Evolutionary conservation across 805 yeast species (phyloP).

Genomic region (Ogataea pignaliae): DNA sequence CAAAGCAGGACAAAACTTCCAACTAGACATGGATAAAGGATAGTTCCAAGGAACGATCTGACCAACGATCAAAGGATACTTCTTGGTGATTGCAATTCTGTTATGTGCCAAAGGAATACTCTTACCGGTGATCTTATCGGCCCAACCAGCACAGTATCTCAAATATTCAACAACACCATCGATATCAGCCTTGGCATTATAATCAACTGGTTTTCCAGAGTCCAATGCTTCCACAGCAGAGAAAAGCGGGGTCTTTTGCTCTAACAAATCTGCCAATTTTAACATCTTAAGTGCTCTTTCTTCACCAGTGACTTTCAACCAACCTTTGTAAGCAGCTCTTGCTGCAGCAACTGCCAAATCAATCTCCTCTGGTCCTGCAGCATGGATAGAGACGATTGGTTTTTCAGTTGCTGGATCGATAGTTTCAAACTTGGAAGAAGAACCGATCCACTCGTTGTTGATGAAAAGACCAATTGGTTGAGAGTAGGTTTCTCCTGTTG

Average conservation of each 20-base stretch:
- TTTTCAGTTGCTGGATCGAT: slow-evolving; percentile 48
- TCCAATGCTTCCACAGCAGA: slow-evolving; percentile 52
- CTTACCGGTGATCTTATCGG: slow-evolving; percentile 49
- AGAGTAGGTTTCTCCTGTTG: slow-evolving; percentile 44
- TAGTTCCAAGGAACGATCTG: slow-evolving; percentile 74
- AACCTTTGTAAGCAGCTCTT: slow-evolving; percentile 38
- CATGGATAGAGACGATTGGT: slow-evolving; percentile 41
- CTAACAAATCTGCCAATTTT: slow-evolving; percentile 49
- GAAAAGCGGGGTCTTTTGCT: slow-evolving; percentile 43
- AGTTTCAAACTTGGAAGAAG: slow-evolving; percentile 39
- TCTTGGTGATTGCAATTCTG: slow-evolving; percentile 61
- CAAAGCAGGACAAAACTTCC: slow-evolving; percentile 81
- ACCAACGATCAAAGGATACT: slow-evolving; percentile 64
- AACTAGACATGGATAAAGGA: slow-evolving; percentile 66
- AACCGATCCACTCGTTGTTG: slow-evolving; percentile 45
- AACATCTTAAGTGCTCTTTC: slow-evolving; percentile 38
- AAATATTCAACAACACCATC: slow-evolving; percentile 41
- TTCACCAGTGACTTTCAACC: slow-evolving; percentile 42
- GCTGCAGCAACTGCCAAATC: slow-evolving; percentile 50
- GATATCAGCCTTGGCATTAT: slow-evolving; percentile 47
- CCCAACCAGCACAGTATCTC: slow-evolving; percentile 59
- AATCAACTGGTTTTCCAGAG: slow-evolving; percentile 48
- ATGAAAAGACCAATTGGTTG: slow-evolving; percentile 65
- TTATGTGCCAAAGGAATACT: slow-evolving; percentile 34
- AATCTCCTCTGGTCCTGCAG: slow-evolving; percentile 43